Percentiles rank a stretch among this genome's conserved stretches.
Evolutionary conservation across 495 filamentous ascomycete genomes (phyloP).

Genomic region (Physcia stellaris): DNA sequence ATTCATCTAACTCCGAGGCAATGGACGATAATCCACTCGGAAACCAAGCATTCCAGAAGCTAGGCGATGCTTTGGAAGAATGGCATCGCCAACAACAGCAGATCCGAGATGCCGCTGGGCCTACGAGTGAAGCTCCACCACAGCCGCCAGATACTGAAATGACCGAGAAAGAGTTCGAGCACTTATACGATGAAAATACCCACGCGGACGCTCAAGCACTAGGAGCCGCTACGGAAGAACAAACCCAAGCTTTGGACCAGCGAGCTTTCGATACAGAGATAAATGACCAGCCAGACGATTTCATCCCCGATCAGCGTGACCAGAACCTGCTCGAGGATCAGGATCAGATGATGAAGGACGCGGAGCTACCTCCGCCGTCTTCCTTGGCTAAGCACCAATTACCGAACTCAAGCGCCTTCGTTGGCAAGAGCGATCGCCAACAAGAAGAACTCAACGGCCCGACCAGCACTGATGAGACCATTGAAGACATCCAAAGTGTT

Average conservation of each 20-base stretch:
- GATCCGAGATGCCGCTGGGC: conserved; percentile 55
- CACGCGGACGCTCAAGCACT: conserved; percentile 78
- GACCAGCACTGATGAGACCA: conserved; percentile 23
- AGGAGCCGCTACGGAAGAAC: conserved; percentile 75
- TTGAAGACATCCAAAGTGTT: conserved; percentile 54
- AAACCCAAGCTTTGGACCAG: conserved; percentile 68
- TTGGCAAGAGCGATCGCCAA: conserved; percentile 19
- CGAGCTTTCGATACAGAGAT: conserved; percentile 65
- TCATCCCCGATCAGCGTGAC: conserved; percentile 44
- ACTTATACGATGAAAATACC: conserved; percentile 70
- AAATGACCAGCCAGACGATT: conserved; percentile 37
- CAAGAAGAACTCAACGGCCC: conserved; percentile 12
- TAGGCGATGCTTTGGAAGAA: conserved; percentile 83
- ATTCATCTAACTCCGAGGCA: conserved; percentile 21
- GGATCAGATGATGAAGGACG: conserved; percentile 29
- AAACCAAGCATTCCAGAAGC: conserved; percentile 66
- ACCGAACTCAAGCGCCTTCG: conserved; percentile 21
- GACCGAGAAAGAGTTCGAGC: conserved; percentile 69
- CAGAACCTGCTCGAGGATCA: conserved; percentile 38
- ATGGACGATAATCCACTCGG: conserved; percentile 1
- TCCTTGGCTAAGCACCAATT: conserved; percentile 30
- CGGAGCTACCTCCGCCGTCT: conserved; percentile 20
- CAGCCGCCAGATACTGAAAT: conserved; percentile 44
- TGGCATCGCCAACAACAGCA: conserved; percentile 79
- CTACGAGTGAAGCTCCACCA: conserved; percentile 37